phyloP scores from a whole-genome alignment of 176 grass and related monocot genomes.

The Triticum timopheevii region DNA sequence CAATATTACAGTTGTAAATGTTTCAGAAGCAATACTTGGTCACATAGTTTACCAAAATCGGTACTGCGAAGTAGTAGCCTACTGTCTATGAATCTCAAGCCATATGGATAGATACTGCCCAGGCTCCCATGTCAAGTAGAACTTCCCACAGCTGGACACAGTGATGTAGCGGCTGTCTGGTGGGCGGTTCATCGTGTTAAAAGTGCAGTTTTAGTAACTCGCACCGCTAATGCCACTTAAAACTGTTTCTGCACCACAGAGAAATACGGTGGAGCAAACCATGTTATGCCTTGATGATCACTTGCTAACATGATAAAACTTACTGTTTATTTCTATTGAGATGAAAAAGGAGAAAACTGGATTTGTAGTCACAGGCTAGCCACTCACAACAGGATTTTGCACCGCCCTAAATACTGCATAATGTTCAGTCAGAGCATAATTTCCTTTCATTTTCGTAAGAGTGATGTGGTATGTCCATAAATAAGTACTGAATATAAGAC shows the following conservation, averaged over 20 bases:
- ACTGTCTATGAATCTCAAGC: too few species aligned
- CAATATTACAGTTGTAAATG: not conserved
- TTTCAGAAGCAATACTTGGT: not conserved
- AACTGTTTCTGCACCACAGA: constrained; percentile 89
- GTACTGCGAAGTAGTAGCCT: not conserved
- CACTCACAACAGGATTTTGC: not conserved
- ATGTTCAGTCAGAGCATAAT: too few species aligned
- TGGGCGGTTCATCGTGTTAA: constrained; percentile 82
- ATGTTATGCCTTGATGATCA: constrained; percentile 1
- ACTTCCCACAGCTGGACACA: constrained; percentile 88
- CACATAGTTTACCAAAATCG: not conserved
- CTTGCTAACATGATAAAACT: too few species aligned
- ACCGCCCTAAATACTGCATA: not conserved
- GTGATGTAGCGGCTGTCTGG: constrained; percentile 83
- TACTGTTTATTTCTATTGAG: too few species aligned
- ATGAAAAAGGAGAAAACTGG: too few species aligned
- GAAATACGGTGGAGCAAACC: constrained; percentile 1
- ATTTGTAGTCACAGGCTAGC: too few species aligned
- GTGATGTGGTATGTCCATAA: not conserved
- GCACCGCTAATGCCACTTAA: constrained; percentile 97
- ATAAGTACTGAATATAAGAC: not conserved
- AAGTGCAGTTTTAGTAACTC: constrained; percentile 93
- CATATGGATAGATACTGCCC: constrained; percentile 49
- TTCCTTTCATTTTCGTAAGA: not conserved
- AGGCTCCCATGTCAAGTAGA: constrained; percentile 95